Conservation (phyloP, 441 rosid species). For the Syzygium syzygioides region DNA sequence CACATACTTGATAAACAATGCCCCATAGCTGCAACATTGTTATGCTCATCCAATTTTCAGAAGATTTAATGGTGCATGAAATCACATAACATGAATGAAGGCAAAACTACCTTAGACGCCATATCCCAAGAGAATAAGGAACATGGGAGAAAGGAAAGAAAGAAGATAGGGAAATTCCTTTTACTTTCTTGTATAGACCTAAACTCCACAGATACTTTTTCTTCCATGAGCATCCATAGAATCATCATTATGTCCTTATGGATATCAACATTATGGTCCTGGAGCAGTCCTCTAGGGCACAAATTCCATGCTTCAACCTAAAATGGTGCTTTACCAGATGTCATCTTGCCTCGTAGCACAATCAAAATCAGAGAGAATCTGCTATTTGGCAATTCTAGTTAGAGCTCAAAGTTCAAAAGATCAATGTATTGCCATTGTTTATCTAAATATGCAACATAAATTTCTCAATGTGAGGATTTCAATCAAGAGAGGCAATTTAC, state of each 20-base stretch:
- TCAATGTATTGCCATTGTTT: background rate
- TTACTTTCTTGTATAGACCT: background rate
- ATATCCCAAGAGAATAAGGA: background rate
- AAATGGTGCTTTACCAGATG: background rate
- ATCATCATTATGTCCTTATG: background rate
- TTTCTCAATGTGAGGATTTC: background rate
- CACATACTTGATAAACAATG: background rate
- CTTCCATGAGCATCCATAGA: background rate
- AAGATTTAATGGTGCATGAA: background rate
- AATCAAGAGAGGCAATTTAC: background rate
- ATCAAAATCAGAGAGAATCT: background rate
- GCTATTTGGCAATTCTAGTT: background rate
- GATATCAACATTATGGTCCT: background rate
- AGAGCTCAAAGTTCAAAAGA: background rate
- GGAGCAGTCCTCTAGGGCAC: background rate
- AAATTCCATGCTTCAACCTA: background rate
- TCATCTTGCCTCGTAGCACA: background rate
- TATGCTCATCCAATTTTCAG: background rate
- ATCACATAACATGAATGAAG: background rate
- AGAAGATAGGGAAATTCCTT: background rate
- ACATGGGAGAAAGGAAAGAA: background rate
- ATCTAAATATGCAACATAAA: background rate
- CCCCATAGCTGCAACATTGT: background rate
- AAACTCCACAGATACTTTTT: background rate
- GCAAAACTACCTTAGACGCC: background rate